phyloP scores from a whole-genome alignment of 208 protist genomes.

The Trichomonas gallinae region DNA sequence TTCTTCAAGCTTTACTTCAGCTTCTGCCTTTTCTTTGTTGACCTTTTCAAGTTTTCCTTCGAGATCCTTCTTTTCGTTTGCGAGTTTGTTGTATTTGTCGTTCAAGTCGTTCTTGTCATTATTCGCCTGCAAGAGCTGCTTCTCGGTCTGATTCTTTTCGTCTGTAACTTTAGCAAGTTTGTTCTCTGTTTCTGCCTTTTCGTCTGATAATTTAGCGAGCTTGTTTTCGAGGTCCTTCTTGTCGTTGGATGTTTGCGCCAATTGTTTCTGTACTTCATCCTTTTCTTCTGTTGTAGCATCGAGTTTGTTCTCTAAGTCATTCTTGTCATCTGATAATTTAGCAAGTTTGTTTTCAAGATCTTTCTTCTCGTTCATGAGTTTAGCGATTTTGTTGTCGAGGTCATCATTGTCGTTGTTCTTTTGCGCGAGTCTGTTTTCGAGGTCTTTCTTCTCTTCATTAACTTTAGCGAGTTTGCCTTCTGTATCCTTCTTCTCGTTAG shows the following conservation, averaged over 20 bases:
- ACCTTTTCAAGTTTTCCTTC: background rate
- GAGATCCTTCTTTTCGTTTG: background rate
- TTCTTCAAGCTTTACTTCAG: background rate
- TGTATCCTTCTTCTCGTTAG: background rate
- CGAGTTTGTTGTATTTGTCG: background rate
- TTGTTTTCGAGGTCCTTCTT: background rate
- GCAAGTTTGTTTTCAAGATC: background rate
- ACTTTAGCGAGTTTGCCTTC: background rate
- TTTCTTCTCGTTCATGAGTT: background rate
- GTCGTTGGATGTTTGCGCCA: background rate
- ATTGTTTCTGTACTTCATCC: background rate
- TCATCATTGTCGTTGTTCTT: background rate
- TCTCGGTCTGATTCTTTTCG: background rate
- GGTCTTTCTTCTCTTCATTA: background rate
- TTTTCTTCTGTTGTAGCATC: background rate
- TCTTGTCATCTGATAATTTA: background rate
- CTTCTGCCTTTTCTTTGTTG: background rate
- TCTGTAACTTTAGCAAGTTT: background rate
- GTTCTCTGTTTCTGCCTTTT: background rate
- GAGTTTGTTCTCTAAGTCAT: background rate
- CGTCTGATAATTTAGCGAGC: background rate
- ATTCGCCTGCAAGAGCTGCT: background rate
- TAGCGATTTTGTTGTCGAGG: background rate
- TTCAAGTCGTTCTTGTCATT: background rate
- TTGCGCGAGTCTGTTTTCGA: background rate